Evolutionary conservation across 1,284 basidiomycete species (phyloP), one percentile per base, ranked within the genome.

Genomic region (Ganoderma leucocontextum): DNA sequence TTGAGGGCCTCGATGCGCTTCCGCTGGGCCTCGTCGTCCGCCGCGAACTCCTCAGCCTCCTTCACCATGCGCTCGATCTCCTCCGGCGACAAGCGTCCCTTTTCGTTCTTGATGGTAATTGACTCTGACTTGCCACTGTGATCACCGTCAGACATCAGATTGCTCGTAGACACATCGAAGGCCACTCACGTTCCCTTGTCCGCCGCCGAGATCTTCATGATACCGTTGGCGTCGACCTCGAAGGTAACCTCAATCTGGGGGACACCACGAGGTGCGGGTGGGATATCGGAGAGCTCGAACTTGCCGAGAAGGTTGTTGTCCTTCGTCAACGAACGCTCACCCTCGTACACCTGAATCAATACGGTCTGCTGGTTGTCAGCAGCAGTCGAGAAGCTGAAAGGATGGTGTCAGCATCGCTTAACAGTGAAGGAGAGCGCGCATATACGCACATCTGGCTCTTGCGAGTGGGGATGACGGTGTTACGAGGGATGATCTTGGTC

Each of bases 251-350:
- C 96, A 68, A 97, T 96, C 76, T 97, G 96, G 75, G 95, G 96
- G 62, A 97, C 94, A 79, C 97, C 97, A 72, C 96, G 95, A 71
- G 97, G 96, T 1, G 97, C 94, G 49, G 96, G 96, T 25, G 97
- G 97, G 73, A 99, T 98, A 71, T 94, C 82, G 69, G 90, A 92
- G 60, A 98, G 90, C 83, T 98, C 97, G 78, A 99, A 98, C 82
- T 97, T 96, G 84, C 97, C 97, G 73, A 99, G 92, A 65, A 93
- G 88, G 87, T 98, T 97, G 91, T 98, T 98, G 86, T 99, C 96
- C 89, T 97, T 97, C 77, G 96, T 98, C 80, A 97, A 84, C 59
- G 95, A 91, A 80, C 96, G 95, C 84, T 98, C 96, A 81, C 96
- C 96, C 87, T 98, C 95, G 79, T 87, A 98, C 69, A 98, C 95